Conservation (phyloP, 192 early-diverging fungal genomes). For the Backusella sp. region DNA sequence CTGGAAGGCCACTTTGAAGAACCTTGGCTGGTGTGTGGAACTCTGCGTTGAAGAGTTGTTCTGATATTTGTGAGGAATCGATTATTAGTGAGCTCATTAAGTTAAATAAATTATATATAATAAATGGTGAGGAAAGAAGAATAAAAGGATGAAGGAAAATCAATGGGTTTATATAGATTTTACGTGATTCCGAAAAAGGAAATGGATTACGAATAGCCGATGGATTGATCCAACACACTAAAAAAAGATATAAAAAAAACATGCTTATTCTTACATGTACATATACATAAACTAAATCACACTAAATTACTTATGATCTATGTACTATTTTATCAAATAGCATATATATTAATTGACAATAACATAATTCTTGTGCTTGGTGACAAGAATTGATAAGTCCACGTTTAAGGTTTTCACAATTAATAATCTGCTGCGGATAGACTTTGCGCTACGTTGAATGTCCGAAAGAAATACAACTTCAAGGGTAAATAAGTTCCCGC, state of each 20-base stretch:
- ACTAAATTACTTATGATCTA: background rate
- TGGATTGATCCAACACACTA: background rate
- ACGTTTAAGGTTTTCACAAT: background rate
- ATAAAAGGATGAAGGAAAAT: background rate
- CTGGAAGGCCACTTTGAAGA: constrained; percentile 11
- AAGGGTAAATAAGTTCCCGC: constrained; percentile 3
- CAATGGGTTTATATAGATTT: background rate
- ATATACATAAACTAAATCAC: background rate
- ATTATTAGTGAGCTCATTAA: constrained; percentile 5
- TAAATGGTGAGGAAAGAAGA: background rate
- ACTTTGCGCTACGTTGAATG: background rate
- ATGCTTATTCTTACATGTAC: background rate
- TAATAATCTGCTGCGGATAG: constrained; percentile 8
- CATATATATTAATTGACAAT: background rate
- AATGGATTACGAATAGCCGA: background rate
- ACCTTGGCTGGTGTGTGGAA: constrained; percentile 33
- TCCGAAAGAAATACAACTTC: background rate
- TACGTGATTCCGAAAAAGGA: background rate
- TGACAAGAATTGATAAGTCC: background rate
- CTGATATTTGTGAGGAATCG: constrained; percentile 4
- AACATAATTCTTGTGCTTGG: background rate
- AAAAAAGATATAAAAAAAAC: background rate
- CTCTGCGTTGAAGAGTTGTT: constrained; percentile 21
- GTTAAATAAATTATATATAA: background rate
- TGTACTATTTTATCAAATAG: background rate